phyloP scores from a whole-genome alignment of 345 rosid genomes.

The Arabidopsis suecica region DNA sequence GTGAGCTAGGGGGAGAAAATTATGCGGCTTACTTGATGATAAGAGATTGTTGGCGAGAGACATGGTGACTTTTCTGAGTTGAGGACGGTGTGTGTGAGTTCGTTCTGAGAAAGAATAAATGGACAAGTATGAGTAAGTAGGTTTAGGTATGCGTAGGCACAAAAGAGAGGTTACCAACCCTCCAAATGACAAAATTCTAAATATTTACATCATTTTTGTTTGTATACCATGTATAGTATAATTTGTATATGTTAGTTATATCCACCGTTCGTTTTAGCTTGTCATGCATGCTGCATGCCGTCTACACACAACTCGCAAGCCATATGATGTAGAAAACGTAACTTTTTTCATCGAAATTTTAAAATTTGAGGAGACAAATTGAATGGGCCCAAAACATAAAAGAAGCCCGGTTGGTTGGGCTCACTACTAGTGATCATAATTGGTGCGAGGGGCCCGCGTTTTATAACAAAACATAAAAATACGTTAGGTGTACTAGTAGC shows the following conservation, averaged over 20 bases:
- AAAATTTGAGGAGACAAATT: background rate
- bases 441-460: background rate
- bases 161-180: background rate
- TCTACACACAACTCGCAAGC: background rate
- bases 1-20: background rate
- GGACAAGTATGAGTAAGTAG: background rate
- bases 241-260: too few relatives aligned
- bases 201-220: background rate
- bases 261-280: background rate
- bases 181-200: background rate
- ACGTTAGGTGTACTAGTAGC: background rate
- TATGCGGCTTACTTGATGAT: constrained; percentile 13
- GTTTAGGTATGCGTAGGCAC: background rate
- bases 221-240: too few relatives aligned
- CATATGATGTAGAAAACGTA: background rate
- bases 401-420: constrained; percentile 3
- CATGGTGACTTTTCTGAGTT: constrained; percentile 5
- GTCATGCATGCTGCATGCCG: constrained; percentile 2
- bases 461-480: background rate
- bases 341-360: background rate
- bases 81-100: background rate
- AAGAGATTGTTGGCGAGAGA: constrained; percentile 13
- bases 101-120: background rate
- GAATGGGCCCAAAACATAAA: background rate
- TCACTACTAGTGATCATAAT: background rate